A percentile compares a stretch with the other conserved stretches of the same genome.
These are phyloP conservation scores for Trichaptum fuscoviolaceum DNA, from an alignment of 768 basidiomycete genomes.

Conservation along the genomic window DNA sequence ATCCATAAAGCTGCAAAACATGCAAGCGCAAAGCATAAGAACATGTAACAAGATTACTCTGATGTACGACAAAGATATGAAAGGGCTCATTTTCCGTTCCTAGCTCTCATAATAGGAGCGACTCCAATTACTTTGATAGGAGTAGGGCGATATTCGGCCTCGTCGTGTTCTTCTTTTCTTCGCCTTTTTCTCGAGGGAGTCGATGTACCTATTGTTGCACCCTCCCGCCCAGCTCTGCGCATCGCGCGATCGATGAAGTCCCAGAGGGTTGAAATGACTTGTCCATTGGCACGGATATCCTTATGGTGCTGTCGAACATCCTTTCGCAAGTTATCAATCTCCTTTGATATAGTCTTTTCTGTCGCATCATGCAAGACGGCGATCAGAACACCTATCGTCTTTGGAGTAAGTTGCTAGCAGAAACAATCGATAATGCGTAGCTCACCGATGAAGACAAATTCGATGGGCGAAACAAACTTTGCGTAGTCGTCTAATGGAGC, in stretches of 20 bases:
- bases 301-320: slow-evolving; percentile 49
- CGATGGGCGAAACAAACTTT: slow-evolving; percentile 63
- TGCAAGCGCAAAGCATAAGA: no score
- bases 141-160: slow-evolving; percentile 44
- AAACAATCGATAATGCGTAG: slow-evolving; percentile 6
- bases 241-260: slow-evolving; percentile 38
- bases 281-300: slow-evolving; percentile 61
- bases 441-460: slow-evolving; percentile 79
- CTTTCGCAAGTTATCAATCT: slow-evolving; percentile 52
- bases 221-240: slow-evolving; percentile 11
- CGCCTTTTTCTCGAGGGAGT: slow-evolving; percentile 20
- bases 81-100: slow-evolving; percentile 22
- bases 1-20: background rate
- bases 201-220: slow-evolving; percentile 4
- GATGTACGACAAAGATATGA: background rate
- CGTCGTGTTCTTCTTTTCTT: slow-evolving; percentile 32
- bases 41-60: no score
- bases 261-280: slow-evolving; percentile 56
- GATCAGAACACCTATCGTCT: slow-evolving; percentile 58
- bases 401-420: background rate
- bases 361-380: slow-evolving; percentile 44
- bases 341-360: slow-evolving; percentile 44
- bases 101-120: slow-evolving; percentile 35
- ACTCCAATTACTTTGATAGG: slow-evolving; percentile 37
- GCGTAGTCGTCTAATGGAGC: slow-evolving; percentile 47